A percentile compares a stretch with the other conserved stretches of the same genome.
Evolutionary conservation across 805 yeast species (phyloP).

Genomic region (Hanseniaspora vineae): DNA sequence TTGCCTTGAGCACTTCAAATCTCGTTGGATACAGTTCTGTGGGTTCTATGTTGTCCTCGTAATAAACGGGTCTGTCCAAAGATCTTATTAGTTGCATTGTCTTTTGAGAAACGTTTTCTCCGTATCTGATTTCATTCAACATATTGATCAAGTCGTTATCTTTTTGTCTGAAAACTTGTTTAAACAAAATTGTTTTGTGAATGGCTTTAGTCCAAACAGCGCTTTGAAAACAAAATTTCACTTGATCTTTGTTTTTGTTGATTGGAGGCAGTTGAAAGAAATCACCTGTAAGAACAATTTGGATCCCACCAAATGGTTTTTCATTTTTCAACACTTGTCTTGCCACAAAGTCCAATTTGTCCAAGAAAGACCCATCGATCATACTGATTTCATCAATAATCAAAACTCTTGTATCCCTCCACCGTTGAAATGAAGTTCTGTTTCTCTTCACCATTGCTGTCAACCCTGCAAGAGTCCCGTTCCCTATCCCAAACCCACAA

Average conservation of each 20-base stretch:
- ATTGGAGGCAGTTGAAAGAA: constrained; percentile 78
- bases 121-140: constrained; percentile 71
- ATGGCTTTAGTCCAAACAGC: constrained; percentile 54
- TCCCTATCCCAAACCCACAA: constrained; percentile 67
- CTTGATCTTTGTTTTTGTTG: constrained; percentile 9
- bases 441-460: constrained; percentile 41
- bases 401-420: constrained; percentile 46
- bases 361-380: constrained; percentile 59
- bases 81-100: constrained; percentile 35
- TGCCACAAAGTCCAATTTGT: constrained; percentile 52
- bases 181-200: constrained; percentile 52
- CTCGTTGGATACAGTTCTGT: constrained; percentile 85
- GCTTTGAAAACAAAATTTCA: constrained; percentile 64
- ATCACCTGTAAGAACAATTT: constrained; percentile 65
- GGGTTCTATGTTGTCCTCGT: constrained; percentile 71
- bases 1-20: constrained; percentile 70
- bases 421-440: constrained; percentile 35
- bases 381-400: constrained; percentile 71
- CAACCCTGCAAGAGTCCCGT: constrained; percentile 34
- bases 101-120: constrained; percentile 36
- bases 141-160: constrained; percentile 64
- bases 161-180: constrained; percentile 77
- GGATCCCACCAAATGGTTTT: constrained; percentile 71
- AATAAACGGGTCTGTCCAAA: constrained; percentile 43
- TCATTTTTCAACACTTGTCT: constrained; percentile 31